Evolutionary conservation across 768 basidiomycete species (phyloP).

Genomic region (Amanita rubescens): DNA sequence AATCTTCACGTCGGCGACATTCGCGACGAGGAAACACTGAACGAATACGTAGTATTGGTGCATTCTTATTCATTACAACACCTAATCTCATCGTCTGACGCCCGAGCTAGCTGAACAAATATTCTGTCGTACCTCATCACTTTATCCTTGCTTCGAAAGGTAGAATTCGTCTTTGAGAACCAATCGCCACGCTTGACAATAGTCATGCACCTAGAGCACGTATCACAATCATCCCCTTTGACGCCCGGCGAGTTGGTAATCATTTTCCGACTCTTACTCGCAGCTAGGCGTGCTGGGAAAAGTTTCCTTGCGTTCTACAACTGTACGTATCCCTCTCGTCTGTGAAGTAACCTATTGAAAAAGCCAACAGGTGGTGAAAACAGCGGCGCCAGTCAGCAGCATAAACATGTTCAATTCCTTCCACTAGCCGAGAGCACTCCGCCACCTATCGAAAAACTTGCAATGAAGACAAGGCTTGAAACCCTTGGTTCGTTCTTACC

Average conservation of each 20-base stretch:
- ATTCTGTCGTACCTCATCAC: constrained; percentile 74
- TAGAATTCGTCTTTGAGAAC: constrained; percentile 16
- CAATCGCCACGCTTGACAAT: background rate
- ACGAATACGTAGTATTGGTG: constrained; percentile 67
- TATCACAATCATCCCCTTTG: constrained; percentile 74
- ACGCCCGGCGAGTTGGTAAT: constrained; percentile 73
- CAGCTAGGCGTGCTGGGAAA: constrained; percentile 53
- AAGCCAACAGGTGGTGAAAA: constrained; percentile 51
- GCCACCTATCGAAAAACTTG: constrained; percentile 73
- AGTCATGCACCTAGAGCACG: constrained; percentile 45
- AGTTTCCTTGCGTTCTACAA: constrained; percentile 85
- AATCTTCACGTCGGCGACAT: constrained; percentile 74
- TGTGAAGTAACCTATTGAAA: background rate
- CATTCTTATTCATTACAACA: constrained; percentile 14
- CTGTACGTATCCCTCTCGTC: constrained; percentile 39
- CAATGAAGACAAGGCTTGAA: constrained; percentile 50
- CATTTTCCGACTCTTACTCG: constrained; percentile 64
- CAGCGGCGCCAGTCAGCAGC: constrained; percentile 85
- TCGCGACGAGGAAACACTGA: constrained; percentile 47
- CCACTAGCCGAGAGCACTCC: constrained; percentile 51
- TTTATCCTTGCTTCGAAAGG: constrained; percentile 87
- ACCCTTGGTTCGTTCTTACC: constrained; percentile 35
- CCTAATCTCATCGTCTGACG: background rate
- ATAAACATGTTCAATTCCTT: constrained; percentile 89
- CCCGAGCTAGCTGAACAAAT: constrained; percentile 68